Percentiles rank a stretch among this genome's conserved stretches.
phyloP scores from a whole-genome alignment of 2,329 filamentous ascomycete genomes.

The Fusarium sp. region DNA sequence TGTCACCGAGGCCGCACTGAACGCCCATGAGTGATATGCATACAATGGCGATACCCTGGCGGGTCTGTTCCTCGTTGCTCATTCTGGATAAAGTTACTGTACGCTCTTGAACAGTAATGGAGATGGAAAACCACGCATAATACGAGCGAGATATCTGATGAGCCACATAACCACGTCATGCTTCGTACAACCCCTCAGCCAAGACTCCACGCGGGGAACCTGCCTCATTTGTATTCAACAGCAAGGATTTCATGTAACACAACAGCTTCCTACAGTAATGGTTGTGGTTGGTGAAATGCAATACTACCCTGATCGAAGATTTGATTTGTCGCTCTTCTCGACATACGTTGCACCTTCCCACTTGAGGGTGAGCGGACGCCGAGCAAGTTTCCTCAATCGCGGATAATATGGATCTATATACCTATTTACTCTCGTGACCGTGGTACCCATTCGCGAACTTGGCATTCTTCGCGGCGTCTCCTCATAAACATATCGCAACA shows the following conservation, averaged over 20 bases:
- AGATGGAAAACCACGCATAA: neutral
- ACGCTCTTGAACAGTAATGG: neutral
- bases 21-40: no score
- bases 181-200: neutral
- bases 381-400: neutral
- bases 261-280: neutral
- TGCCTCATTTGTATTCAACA: neutral
- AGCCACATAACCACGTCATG: neutral
- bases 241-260: neutral
- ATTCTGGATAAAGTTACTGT: neutral
- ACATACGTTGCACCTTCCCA: neutral
- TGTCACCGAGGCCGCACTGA: neutral
- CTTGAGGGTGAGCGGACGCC: no score
- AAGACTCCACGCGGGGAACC: neutral
- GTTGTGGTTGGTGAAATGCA: neutral
- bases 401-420: no score
- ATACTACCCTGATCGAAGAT: neutral
- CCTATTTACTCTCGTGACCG: no score
- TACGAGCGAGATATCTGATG: neutral
- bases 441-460: no score
- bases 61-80: constrained; percentile 10
- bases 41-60: constrained; percentile 13
- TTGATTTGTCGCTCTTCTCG: neutral
- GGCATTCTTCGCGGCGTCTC: neutral
- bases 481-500: neutral